Evolutionary conservation across 768 basidiomycete genomes (phyloP).

Genomic region (Harrya chromipes): DNA sequence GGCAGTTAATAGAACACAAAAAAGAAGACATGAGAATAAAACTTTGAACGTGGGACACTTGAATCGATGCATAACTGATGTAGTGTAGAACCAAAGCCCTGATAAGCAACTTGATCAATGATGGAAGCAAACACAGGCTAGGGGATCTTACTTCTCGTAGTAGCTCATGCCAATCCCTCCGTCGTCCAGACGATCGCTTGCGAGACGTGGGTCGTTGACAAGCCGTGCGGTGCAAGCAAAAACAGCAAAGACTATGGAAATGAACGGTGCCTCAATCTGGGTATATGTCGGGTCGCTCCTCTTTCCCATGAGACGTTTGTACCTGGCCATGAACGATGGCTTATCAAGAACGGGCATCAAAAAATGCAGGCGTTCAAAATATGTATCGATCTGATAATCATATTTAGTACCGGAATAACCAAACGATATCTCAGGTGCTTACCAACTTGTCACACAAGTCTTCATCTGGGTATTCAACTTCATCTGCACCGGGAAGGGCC

Average conservation of each 20-base stretch:
- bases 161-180: conserved; percentile 89
- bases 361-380: conserved; percentile 85
- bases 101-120: conserved; percentile 6
- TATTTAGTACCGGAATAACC: conserved; percentile 20
- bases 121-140: neutral
- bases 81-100: conserved; percentile 90
- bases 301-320: conserved; percentile 72
- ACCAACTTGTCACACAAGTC: conserved; percentile 87
- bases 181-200: conserved; percentile 59
- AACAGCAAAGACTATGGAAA: conserved; percentile 80
- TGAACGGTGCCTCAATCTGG: conserved; percentile 68
- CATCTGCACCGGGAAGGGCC: conserved; percentile 78
- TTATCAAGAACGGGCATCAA: conserved; percentile 87
- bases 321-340: conserved; percentile 73
- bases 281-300: conserved; percentile 49
- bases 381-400: conserved; percentile 68
- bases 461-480: conserved; percentile 82
- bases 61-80: conserved; percentile 84
- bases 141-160: conserved; percentile 69
- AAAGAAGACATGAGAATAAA: conserved; percentile 88
- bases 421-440: conserved; percentile 30
- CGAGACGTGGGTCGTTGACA: conserved; percentile 68
- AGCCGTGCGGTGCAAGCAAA: conserved; percentile 86
- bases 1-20: conserved; percentile 88
- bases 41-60: conserved; percentile 86